These are phyloP conservation scores for Myxozyma neglecta DNA, from an alignment of 805 yeast genomes.

Conservation along the genomic window DNA sequence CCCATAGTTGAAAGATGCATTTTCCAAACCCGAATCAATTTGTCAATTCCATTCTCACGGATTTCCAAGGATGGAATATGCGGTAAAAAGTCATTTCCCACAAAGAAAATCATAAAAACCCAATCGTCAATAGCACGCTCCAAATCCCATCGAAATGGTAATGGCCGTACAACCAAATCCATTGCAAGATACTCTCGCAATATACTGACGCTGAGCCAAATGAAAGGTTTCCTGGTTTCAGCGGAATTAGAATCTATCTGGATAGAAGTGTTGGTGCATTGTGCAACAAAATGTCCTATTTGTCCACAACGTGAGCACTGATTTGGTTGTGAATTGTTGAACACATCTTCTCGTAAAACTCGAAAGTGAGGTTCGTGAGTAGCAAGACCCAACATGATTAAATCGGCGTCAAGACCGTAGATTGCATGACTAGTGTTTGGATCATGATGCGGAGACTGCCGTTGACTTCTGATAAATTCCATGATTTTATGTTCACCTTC, in stretches of 20 bases:
- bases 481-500: constrained; percentile 99
- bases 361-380: constrained; percentile 97
- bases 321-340: constrained; percentile 60
- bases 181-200: constrained; percentile 83
- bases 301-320: constrained; percentile 57
- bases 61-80: constrained; percentile 94
- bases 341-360: constrained; percentile 93
- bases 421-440: constrained; percentile 96
- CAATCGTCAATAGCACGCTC: constrained; percentile 98
- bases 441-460: constrained; percentile 80
- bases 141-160: constrained; percentile 75
- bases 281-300: constrained; percentile 26
- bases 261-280: constrained; percentile 26
- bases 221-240: constrained; percentile 69
- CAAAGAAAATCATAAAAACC: constrained; percentile 98
- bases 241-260: constrained; percentile 45
- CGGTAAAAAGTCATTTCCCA: constrained; percentile 97
- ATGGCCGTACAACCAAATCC: constrained; percentile 70
- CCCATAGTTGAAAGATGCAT: constrained; percentile 61
- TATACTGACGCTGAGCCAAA: constrained; percentile 89
- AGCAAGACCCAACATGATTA: constrained; percentile 91
- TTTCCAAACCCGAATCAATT: constrained; percentile 81
- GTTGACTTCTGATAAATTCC: constrained; percentile 89
- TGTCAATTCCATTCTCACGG: constrained; percentile 89
- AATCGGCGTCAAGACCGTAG: constrained; percentile 96